Percentiles rank a stretch among this genome's conserved stretches.
Conservation (phyloP, 768 basidiomycete species). For the Rhizopogon vulgaris region DNA sequence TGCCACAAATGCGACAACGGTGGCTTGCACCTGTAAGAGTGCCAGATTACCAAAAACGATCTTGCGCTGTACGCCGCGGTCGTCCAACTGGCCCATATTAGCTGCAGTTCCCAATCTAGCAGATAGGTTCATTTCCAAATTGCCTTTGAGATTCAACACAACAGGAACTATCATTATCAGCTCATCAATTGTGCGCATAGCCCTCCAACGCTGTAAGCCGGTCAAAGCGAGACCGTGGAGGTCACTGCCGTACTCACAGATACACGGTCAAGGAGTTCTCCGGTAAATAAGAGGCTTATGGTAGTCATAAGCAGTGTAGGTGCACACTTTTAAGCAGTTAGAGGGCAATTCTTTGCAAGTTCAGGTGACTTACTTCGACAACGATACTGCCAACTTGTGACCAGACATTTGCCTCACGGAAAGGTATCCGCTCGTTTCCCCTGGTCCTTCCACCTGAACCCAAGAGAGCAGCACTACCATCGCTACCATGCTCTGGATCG, state of each 20-base stretch:
- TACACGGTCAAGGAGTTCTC: constrained; percentile 82
- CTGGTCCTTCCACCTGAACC: constrained; percentile 23
- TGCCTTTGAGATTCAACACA: constrained; percentile 93
- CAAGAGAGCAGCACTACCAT: constrained; percentile 42
- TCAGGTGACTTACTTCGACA: constrained; percentile 50
- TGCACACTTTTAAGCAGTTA: constrained; percentile 51
- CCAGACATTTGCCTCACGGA: constrained; percentile 33
- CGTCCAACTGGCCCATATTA: constrained; percentile 89
- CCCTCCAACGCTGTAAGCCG: constrained; percentile 65
- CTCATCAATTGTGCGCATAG: constrained; percentile 87
- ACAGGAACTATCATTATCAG: constrained; percentile 96
- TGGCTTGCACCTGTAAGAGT: constrained; percentile 89
- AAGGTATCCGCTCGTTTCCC: constrained; percentile 19
- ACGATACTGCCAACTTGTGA: constrained; percentile 56
- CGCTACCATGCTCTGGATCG: constrained; percentile 29
- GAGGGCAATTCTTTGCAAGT: not conserved
- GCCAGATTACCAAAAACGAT: constrained; percentile 80
- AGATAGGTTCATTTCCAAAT: constrained; percentile 97
- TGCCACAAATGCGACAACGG: constrained; percentile 83
- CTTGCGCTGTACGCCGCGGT: constrained; percentile 48
- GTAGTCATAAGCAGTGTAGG: constrained; percentile 85
- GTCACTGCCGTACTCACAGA: constrained; percentile 47
- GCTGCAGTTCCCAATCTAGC: constrained; percentile 93
- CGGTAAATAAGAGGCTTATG: constrained; percentile 81
- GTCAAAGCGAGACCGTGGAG: constrained; percentile 1